phyloP scores from a whole-genome alignment of 164 flowering plant species.

The Macadamia integrifolia region DNA sequence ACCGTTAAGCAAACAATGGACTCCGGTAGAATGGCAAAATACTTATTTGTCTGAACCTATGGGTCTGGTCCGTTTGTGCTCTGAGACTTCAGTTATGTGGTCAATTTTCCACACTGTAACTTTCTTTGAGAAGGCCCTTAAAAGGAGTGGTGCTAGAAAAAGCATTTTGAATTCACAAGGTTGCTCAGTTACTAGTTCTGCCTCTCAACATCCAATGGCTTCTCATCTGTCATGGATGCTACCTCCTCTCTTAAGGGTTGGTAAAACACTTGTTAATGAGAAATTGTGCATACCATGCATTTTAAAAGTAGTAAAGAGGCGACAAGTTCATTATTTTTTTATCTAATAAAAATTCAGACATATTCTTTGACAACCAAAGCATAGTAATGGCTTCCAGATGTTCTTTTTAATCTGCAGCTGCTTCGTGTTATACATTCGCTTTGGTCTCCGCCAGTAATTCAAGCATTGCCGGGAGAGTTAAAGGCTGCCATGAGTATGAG shows the following conservation, averaged over 20 bases:
- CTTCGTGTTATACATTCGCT: constrained; percentile 87
- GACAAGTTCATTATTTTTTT: neutral
- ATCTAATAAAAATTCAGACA: neutral
- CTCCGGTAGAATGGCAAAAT: constrained; percentile 77
- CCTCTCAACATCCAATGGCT: constrained; percentile 67
- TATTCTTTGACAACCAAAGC: neutral
- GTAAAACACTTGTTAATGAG: constrained; percentile 6
- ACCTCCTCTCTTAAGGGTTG: constrained; percentile 88
- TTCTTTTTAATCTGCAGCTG: constrained; percentile 45
- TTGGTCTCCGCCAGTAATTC: constrained; percentile 74
- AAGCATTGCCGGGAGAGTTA: constrained; percentile 64
- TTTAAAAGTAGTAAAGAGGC: neutral
- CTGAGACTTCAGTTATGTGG: constrained; percentile 77
- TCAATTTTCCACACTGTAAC: constrained; percentile 85
- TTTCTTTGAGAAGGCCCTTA: constrained; percentile 95
- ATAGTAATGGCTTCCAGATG: neutral
- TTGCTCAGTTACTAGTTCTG: constrained; percentile 24
- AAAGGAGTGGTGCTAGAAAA: constrained; percentile 77
- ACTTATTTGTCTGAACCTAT: constrained; percentile 72
- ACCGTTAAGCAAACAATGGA: constrained; percentile 90
- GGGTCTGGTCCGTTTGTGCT: constrained; percentile 63
- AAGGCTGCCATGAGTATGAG: constrained; percentile 77
- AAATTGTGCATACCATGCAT: neutral
- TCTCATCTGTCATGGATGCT: constrained; percentile 93
- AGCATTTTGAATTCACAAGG: constrained; percentile 33